phyloP scores from a whole-genome alignment of 1,284 basidiomycete genomes.

The Heterobasidion irregulare region DNA sequence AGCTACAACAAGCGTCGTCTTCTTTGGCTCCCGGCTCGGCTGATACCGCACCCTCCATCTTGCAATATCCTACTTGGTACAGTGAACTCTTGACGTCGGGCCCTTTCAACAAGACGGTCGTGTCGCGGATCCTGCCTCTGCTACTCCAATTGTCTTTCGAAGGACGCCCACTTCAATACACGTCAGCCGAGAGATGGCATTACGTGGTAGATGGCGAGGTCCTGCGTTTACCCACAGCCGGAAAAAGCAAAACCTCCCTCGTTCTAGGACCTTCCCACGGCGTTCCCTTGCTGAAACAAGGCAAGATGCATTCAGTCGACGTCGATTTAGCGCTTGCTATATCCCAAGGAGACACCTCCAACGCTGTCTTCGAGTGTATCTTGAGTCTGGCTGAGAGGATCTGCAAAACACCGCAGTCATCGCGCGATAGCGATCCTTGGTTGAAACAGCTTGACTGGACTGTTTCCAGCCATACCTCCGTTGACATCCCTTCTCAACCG shows the following conservation, averaged over 20 bases:
- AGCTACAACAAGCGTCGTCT: not conserved
- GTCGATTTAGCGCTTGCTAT: no score
- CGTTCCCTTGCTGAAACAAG: no score
- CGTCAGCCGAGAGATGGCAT: slow-evolving; percentile 60
- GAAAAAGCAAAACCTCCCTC: slow-evolving; percentile 30
- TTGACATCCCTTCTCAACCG: slow-evolving; percentile 6
- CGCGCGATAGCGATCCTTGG: slow-evolving; percentile 42
- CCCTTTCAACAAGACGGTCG: slow-evolving; percentile 41
- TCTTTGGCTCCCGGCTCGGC: not conserved
- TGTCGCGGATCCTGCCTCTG: slow-evolving; percentile 68
- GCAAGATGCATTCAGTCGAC: no score
- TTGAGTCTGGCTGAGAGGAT: no score
- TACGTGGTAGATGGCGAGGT: slow-evolving; percentile 34
- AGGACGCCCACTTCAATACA: slow-evolving; percentile 59
- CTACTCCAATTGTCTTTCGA: slow-evolving; percentile 76
- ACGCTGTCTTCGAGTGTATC: no score
- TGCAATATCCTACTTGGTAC: slow-evolving; percentile 66
- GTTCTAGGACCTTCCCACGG: slow-evolving; percentile 18
- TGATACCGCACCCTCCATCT: not conserved
- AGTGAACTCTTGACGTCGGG: slow-evolving; percentile 41
- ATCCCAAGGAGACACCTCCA: no score
- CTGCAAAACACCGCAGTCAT: not conserved
- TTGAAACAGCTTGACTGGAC: slow-evolving; percentile 63
- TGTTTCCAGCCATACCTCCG: not conserved
- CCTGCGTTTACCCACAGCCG: slow-evolving; percentile 27